Conservation (phyloP, 2,329 filamentous ascomycete species). For the Keithomyces neogunnii region DNA sequence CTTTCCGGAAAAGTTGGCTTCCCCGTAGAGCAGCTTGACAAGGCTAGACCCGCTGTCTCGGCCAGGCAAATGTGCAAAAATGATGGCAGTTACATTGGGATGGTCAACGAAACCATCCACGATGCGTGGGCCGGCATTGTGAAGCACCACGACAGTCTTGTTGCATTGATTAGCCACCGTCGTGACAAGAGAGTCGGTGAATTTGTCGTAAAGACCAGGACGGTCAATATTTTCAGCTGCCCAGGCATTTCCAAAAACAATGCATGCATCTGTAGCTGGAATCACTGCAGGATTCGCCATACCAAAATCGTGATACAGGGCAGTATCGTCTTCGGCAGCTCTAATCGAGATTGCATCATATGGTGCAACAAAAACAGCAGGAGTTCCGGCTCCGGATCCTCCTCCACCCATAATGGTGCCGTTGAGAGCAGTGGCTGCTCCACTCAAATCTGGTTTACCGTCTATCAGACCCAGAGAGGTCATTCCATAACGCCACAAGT, state of each 20-base stretch:
- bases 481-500: constrained; percentile 25
- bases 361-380: constrained; percentile 41
- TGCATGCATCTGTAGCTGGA: constrained; percentile 50
- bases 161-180: constrained; percentile 49
- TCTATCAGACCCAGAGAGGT: not conserved
- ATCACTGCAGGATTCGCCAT: constrained; percentile 38
- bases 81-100: constrained; percentile 53
- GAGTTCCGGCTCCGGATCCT: constrained; percentile 39
- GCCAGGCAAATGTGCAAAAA: constrained; percentile 57
- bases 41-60: constrained; percentile 52
- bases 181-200: constrained; percentile 47
- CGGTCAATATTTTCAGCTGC: constrained; percentile 64
- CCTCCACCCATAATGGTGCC: constrained; percentile 34
- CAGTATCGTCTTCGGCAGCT: constrained; percentile 45
- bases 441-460: constrained; percentile 15
- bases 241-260: constrained; percentile 59
- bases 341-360: constrained; percentile 45
- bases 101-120: constrained; percentile 56
- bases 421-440: constrained; percentile 26
- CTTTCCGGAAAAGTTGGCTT: constrained; percentile 46
- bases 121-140: constrained; percentile 53
- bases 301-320: constrained; percentile 50
- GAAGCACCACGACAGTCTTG: constrained; percentile 56
- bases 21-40: constrained; percentile 49
- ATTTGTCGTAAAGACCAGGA: constrained; percentile 55